Base-by-base conservation (phyloP, 805 yeast genomes). In the Kuraishia floccosa region DNA sequence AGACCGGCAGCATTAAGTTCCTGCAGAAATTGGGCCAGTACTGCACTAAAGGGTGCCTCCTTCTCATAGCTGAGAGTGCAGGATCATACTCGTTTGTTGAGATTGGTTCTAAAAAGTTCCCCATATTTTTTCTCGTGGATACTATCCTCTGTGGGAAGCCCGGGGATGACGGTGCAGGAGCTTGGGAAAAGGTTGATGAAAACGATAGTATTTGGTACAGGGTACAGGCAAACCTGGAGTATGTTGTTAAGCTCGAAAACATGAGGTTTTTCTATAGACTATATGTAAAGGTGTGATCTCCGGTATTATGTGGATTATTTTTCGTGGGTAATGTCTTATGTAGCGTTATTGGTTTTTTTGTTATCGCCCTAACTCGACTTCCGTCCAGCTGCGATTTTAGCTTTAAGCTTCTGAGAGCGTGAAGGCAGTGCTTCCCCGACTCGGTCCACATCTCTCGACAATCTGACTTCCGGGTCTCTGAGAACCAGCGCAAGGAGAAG, bases 121-220 rank as follows among this genome's bases (percentile, higher is more conserved):
- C 95, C 1, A 76, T 85, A 3, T 86, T 83, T 40, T 83, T 79
- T 43, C 59, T 85, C 24, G 60, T 86, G 8, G 94, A 85, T 45
- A 81, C 78, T 23, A 62, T 83, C 1, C 54, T 85, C 21, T 60
- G 74, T 17, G 82, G 83, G 2, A 61, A 54, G 35, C 59, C 60
- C 19, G 55, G 54, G 2, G 45, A 44, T 37, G 58, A 58, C 3
- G 18, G 13, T 28, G 25, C 53, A 25, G 81, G 81, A 8, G 55
- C 64, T 0, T 85, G 94, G 94, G 73, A 69, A 28, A 49, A 78
- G 4, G 59, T 81, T 1, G 66, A 66, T 3, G 63, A 70, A 35
- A 70, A 75, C 33, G 94, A 85, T 41, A 77, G 91, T 33, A 68
- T 77, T 38, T 85, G 95, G 95, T 85, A 74, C 53, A 62, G 95